Evolutionary conservation across 345 rosid species (phyloP), one percentile per base, ranked within the genome.

Genomic region (Eucalyptus urophylla): DNA sequence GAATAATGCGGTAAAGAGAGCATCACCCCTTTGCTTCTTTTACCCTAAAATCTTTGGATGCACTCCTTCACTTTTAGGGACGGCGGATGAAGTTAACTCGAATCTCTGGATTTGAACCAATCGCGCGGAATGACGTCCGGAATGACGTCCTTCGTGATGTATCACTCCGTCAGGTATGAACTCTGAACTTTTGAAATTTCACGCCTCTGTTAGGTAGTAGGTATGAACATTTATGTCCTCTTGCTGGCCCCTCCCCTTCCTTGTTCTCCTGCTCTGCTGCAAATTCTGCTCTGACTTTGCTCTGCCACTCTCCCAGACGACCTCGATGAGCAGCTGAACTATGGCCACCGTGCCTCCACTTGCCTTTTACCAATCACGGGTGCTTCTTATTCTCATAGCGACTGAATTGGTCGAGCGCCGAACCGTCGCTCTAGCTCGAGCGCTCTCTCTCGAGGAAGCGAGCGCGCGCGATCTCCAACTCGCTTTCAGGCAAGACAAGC

Each of bases 401-500:
- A 5, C 12, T 31, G 80, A 16, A 67, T 67, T 31, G 19, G 43
- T 67, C 43, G 43, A 31, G 80, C 80, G 21, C 80, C 80, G 80
- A 8, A 31, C 80, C 80, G 80, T 31, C 22, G 80, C 80, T 67
- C 80, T 67, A 67, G 80, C 80, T 67, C 80, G 19, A 31, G 40
- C 43, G 0, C 29, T 44, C 87, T 33, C 92, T 92, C 85, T 90
- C 93, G 14, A 87, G 8, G 93, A 96, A 95, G 93, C 93, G 94
- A 53, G 94, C 24, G 89, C 92, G 1, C 49, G 89, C 62, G 95
- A 91, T 43, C 90, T 94, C 83, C 94, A 93, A 44, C 89, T 89
- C 11, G 96, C 95, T 83, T 94, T 95, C 89, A 86, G 88, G 43
- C 92, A 93, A 29, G 93, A 94, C 87, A 87, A 87, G 56, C 92